Conservation (phyloP, 2,329 filamentous ascomycete genomes). For the Phialophora tarda region DNA sequence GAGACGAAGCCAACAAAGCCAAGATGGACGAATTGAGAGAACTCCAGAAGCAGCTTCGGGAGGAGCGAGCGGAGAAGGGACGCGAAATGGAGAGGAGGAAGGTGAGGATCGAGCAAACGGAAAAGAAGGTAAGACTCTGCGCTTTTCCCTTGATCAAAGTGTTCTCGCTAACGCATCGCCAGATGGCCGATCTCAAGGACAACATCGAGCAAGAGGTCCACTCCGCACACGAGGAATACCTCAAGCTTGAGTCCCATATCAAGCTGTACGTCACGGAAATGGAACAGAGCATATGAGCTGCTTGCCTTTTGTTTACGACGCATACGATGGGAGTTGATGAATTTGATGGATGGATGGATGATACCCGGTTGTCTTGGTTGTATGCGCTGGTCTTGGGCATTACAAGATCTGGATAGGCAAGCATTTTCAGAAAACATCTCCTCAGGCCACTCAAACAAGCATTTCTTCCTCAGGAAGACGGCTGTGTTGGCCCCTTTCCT, state of each 20-base stretch:
- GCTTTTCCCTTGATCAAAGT: neutral
- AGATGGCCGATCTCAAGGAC: slow-evolving; percentile 98
- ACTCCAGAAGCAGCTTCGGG: slow-evolving; percentile 78
- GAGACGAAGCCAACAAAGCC: slow-evolving; percentile 78
- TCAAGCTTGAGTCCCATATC: slow-evolving; percentile 97
- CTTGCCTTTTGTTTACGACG: slow-evolving; percentile 22
- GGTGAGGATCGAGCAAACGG: slow-evolving; percentile 95
- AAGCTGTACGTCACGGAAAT: slow-evolving; percentile 98
- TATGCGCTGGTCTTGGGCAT: neutral
- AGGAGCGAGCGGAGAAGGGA: slow-evolving; percentile 84
- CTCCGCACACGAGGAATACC: slow-evolving; percentile 87
- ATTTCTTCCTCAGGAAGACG: slow-evolving; percentile 25
- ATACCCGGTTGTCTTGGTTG: slow-evolving; percentile 44
- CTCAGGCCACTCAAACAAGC: slow-evolving; percentile 22
- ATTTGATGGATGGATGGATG: slow-evolving; percentile 40
- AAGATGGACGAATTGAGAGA: slow-evolving; percentile 88
- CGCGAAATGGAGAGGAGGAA: slow-evolving; percentile 90
- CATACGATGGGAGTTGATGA: slow-evolving; percentile 27
- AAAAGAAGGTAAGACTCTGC: slow-evolving; percentile 80
- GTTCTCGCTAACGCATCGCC: slow-evolving; percentile 37
- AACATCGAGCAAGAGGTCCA: slow-evolving; percentile 96
- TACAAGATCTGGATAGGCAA: slow-evolving; percentile 15
- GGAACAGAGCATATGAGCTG: slow-evolving; percentile 75
- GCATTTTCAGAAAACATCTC: neutral
- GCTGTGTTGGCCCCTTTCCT: slow-evolving; percentile 44